A percentile compares a stretch with the other conserved stretches of the same genome.
These are phyloP conservation scores for Iberis pinnata DNA, from an alignment of 345 rosid genomes.

Conservation along the genomic window DNA sequence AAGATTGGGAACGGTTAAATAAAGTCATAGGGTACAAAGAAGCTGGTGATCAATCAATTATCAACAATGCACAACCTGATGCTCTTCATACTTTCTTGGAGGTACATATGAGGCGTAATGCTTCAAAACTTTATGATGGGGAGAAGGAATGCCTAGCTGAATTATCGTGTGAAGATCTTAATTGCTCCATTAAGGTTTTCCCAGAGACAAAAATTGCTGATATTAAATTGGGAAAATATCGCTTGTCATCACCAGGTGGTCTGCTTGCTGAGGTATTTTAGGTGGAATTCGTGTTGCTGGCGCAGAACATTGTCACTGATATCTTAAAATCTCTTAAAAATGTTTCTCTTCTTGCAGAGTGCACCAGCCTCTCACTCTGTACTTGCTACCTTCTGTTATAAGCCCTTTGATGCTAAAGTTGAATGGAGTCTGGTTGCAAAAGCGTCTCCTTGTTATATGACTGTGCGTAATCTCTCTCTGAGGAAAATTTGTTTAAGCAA, in stretches of 20 bases:
- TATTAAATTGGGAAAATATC: conserved; percentile 77
- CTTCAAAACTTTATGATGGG: conserved; percentile 79
- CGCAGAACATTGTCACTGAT: conserved; percentile 16
- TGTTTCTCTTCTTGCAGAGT: conserved; percentile 56
- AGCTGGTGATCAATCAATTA: conserved; percentile 48
- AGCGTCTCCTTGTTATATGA: conserved; percentile 97
- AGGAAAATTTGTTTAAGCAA: conserved; percentile 4
- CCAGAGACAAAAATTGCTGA: conserved; percentile 86
- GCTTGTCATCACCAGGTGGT: conserved; percentile 86
- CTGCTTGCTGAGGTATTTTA: conserved; percentile 79
- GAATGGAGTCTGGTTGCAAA: conserved; percentile 95
- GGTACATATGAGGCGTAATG: conserved; percentile 85
- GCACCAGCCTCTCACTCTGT: conserved; percentile 67
- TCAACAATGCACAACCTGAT: conserved; percentile 51
- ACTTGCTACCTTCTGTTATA: conserved; percentile 74
- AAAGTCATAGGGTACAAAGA: conserved; percentile 86
- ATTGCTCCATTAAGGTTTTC: conserved; percentile 73
- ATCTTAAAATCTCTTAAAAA: conserved; percentile 3
- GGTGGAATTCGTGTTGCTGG: conserved; percentile 9
- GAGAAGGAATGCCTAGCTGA: conserved; percentile 66
- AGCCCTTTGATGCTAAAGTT: conserved; percentile 88
- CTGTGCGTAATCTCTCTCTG: conserved; percentile 44
- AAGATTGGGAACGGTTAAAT: conserved; percentile 90
- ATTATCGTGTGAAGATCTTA: conserved; percentile 73
- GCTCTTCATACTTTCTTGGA: conserved; percentile 66